Percentiles rank a stretch among this genome's conserved stretches.
These are phyloP conservation scores for Cinnamomum micranthum DNA, from an alignment of 164 flowering plant genomes.

Conservation along the genomic window DNA sequence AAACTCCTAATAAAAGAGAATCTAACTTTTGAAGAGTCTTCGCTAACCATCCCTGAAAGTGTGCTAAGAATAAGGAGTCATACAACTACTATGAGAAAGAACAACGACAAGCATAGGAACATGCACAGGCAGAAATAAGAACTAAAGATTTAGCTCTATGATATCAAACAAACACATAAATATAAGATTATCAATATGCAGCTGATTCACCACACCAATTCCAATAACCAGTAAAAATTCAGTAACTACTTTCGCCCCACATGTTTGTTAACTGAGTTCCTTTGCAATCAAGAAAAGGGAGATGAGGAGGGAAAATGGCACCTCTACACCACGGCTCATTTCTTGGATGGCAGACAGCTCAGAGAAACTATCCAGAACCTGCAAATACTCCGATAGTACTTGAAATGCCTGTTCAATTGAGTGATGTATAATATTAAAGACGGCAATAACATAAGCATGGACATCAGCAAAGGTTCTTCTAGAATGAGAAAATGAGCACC, in stretches of 20 bases:
- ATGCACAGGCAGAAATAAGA: neutral
- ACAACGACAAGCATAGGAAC: neutral
- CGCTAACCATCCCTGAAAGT: conserved; percentile 83
- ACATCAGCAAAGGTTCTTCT: neutral
- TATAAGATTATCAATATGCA: no score
- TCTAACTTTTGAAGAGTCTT: conserved; percentile 91
- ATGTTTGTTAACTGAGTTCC: no score
- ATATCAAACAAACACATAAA: no score
- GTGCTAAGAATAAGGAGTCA: neutral
- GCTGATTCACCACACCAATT: no score
- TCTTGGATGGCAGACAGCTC: conserved; percentile 85
- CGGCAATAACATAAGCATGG: neutral
- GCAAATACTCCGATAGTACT: conserved; percentile 94
- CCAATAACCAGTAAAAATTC: no score
- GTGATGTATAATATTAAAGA: conserved; percentile 7
- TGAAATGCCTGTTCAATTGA: conserved; percentile 73
- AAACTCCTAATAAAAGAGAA: conserved; percentile 80
- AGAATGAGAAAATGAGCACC: neutral
- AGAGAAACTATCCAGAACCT: conserved; percentile 77
- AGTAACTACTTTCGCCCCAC: no score
- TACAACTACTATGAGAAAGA: neutral
- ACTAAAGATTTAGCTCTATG: no score
- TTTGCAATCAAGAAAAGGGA: neutral
- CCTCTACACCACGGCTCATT: conserved; percentile 96
- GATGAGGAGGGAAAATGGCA: conserved; percentile 14